Percentiles rank a stretch among this genome's conserved stretches.
Conservation (phyloP, 352 stramenopile genomes). For the Pythium coloratum region DNA sequence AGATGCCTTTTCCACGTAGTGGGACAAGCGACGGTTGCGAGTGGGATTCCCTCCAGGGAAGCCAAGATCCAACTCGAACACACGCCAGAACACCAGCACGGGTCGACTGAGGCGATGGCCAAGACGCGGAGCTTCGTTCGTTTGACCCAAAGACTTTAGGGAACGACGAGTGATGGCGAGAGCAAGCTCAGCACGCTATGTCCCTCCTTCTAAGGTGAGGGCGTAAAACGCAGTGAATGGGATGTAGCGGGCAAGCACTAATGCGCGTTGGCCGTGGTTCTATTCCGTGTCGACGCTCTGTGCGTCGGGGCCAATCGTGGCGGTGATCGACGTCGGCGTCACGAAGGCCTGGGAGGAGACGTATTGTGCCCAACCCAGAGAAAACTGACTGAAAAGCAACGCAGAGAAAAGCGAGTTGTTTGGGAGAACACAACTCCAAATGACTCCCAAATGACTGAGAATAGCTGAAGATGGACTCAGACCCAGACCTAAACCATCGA, state of each 20-base stretch:
- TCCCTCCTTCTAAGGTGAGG: neutral
- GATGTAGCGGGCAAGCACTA: neutral
- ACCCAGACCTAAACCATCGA: constrained; percentile 2
- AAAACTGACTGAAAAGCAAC: neutral
- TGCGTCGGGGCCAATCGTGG: constrained; percentile 21
- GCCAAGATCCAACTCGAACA: neutral
- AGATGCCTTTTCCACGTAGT: neutral
- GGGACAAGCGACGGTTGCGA: constrained; percentile 3
- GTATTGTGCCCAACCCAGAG: neutral
- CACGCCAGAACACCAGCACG: constrained; percentile 3
- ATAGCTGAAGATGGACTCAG: neutral
- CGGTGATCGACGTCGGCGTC: neutral
- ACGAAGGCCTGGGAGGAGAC: neutral
- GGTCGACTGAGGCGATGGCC: neutral
- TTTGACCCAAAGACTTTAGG: neutral
- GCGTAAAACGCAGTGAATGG: neutral
- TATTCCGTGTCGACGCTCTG: constrained; percentile 7
- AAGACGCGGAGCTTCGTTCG: neutral
- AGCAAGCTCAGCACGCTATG: neutral
- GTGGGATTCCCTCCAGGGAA: constrained; percentile 1
- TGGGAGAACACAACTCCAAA: neutral
- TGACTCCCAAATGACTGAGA: neutral
- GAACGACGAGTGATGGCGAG: neutral
- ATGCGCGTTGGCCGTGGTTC: neutral
- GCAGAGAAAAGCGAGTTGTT: neutral